Evolutionary conservation across 2,329 filamentous ascomycete species (phyloP), one percentile per base, ranked within the genome.

Genomic region (Ceratocystis variospora): DNA sequence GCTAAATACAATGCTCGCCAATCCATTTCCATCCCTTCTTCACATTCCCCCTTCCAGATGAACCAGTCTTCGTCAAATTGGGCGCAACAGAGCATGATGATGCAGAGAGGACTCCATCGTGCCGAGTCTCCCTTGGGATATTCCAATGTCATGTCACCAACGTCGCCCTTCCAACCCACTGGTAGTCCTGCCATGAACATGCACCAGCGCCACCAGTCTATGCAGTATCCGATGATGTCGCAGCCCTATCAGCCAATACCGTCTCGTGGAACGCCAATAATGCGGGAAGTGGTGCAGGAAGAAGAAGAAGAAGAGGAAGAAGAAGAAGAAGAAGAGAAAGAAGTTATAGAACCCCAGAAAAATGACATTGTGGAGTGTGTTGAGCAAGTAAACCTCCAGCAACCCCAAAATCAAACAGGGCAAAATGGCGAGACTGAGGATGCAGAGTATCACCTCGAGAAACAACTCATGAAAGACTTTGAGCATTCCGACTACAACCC

Each of bases 371-470:
- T 46, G n/a, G 44, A 64, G 17, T 44, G 59, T 15, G 55, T 41
- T 74, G 82, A 77, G 66, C 79, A 80, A 0, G 79, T 82, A 0
- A 81, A 85, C 70, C 77, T 80, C 8, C 66, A 71, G 10, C 75
- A 75, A 61, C 77, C 77, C 59, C 76, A 80, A 64, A 75, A 77
- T 61, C 88, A 92, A 71, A 10, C 37, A 1, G 91, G 91, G 70
- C 80, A 96, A 28, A 90, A 96, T 73, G 87, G 87, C 69, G 53
- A 17, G 53, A 4, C 28, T 17, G 90, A 94, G 70, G 87, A 95
- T 66, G 87, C 94, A 62, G 87, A 96, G 71, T 93, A 94, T 72
- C 89, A 93, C 71, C 76, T 94, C 68, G 89, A 92, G 73, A 85
- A 91, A 73, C 86, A 89, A 68, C 85, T 92, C 69, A 85, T 89